Percentiles rank a stretch among this genome's conserved stretches.
Conservation (phyloP, 257 asterid species). For the Coffea canephora region DNA sequence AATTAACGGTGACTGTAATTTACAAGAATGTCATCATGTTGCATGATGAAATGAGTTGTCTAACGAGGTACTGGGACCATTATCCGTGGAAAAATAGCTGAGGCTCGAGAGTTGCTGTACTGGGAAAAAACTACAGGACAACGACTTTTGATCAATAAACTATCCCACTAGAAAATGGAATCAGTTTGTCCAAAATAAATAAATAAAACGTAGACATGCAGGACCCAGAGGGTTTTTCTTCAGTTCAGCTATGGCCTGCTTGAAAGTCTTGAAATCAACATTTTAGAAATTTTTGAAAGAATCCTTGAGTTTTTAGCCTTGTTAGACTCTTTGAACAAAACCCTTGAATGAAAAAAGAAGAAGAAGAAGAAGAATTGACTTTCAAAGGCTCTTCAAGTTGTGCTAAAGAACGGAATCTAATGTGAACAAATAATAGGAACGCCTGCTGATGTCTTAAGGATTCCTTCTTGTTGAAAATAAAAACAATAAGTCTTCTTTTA, state of each 20-base stretch:
- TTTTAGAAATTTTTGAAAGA: not conserved
- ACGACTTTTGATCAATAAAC: not conserved
- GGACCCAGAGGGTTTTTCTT: not conserved
- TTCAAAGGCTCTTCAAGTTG: no score
- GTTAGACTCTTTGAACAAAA: no score
- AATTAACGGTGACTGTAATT: not conserved
- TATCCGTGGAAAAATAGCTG: not conserved
- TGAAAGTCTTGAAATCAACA: no score
- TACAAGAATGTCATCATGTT: not conserved
- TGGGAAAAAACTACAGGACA: not conserved
- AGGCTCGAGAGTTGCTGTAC: not conserved
- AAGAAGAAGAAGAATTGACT: no score
- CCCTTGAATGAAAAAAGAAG: no score
- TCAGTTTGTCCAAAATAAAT: not conserved
- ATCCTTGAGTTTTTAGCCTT: no score
- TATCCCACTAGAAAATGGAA: not conserved
- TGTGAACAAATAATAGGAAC: no score
- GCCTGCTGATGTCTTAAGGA: no score
- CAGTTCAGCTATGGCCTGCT: not conserved
- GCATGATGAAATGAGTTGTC: not conserved
- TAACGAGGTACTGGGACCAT: not conserved
- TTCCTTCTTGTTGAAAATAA: no score
- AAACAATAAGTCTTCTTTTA: no score
- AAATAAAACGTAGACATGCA: not conserved
- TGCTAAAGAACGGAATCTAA: no score